Conservation (phyloP, 2,329 filamentous ascomycete species). For the Dothiorella sarmentorum region DNA sequence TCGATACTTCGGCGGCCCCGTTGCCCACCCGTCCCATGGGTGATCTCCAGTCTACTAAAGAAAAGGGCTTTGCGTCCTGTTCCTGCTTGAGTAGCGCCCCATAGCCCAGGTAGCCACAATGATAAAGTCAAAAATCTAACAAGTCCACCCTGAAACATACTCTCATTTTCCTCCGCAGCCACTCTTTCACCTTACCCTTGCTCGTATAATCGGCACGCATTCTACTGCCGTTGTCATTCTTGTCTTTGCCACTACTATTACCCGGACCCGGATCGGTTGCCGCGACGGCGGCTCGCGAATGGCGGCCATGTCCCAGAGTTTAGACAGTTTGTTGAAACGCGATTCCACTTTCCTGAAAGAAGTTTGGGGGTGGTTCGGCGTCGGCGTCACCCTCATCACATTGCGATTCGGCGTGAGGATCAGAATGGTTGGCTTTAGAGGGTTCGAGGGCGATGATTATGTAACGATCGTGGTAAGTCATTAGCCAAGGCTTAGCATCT, state of each 20-base stretch:
- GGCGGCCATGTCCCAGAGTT: neutral
- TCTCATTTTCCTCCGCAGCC: neutral
- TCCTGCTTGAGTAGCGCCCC: neutral
- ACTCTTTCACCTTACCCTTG: neutral
- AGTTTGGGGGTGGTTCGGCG: slow-evolving; percentile 24
- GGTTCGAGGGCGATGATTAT: slow-evolving; percentile 41
- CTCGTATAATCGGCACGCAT: neutral
- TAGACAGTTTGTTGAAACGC: neutral
- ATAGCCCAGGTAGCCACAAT: neutral
- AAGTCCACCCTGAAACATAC: neutral
- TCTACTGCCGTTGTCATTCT: neutral
- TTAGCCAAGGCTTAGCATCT: neutral
- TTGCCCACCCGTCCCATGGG: neutral
- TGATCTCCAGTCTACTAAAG: neutral
- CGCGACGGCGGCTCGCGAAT: neutral
- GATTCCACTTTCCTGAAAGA: slow-evolving; percentile 1
- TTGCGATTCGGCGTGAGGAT: slow-evolving; percentile 36
- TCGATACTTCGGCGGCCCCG: slow-evolving; percentile 2
- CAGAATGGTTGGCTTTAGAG: slow-evolving; percentile 37
- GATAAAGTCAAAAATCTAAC: slow-evolving; percentile 6
- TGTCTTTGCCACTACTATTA: neutral
- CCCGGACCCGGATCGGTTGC: neutral
- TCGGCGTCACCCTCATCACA: slow-evolving; percentile 33
- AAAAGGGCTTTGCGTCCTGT: neutral
- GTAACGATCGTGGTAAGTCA: slow-evolving; percentile 31